These are phyloP conservation scores for Sungouiozyma intestinalis DNA, from an alignment of 805 yeast species.

Conservation along the genomic window DNA sequence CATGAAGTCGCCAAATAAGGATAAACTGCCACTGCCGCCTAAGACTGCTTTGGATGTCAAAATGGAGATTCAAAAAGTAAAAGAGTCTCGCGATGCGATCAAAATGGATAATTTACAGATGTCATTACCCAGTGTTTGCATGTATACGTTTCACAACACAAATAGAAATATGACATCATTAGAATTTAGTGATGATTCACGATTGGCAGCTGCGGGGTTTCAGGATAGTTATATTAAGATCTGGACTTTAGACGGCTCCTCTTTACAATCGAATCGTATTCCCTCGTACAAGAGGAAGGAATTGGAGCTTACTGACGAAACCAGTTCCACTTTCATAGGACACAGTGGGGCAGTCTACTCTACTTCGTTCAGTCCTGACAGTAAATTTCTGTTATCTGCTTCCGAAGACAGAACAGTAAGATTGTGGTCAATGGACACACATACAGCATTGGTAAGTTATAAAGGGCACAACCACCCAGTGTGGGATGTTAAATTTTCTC, in stretches of 20 bases:
- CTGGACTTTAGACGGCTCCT: slow-evolving; percentile 91
- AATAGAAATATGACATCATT: slow-evolving; percentile 79
- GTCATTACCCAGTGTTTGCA: slow-evolving; percentile 85
- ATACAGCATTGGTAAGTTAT: slow-evolving; percentile 80
- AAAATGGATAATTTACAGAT: slow-evolving; percentile 61
- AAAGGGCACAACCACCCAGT: slow-evolving; percentile 94
- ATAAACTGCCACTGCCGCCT: slow-evolving; percentile 74
- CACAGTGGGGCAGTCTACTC: slow-evolving; percentile 95
- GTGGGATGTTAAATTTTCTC: slow-evolving; percentile 94
- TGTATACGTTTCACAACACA: slow-evolving; percentile 97
- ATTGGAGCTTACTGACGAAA: slow-evolving; percentile 20
- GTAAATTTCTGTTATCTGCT: slow-evolving; percentile 63
- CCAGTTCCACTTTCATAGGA: slow-evolving; percentile 47
- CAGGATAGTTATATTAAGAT: slow-evolving; percentile 83
- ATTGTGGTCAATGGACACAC: slow-evolving; percentile 90
- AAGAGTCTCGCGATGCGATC: slow-evolving; percentile 71
- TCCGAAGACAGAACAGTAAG: slow-evolving; percentile 90
- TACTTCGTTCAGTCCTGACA: slow-evolving; percentile 82
- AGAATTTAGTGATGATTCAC: slow-evolving; percentile 79
- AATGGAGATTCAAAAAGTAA: slow-evolving; percentile 65
- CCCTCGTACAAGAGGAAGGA: slow-evolving; percentile 42
- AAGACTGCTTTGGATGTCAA: slow-evolving; percentile 73
- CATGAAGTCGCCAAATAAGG: slow-evolving; percentile 56
- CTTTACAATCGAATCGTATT: slow-evolving; percentile 53
- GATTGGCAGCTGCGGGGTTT: slow-evolving; percentile 87